Percentiles rank a stretch among this genome's conserved stretches.
phyloP scores from a whole-genome alignment of 371 early-diverging fungal species.

The Parasitella parasitica region DNA sequence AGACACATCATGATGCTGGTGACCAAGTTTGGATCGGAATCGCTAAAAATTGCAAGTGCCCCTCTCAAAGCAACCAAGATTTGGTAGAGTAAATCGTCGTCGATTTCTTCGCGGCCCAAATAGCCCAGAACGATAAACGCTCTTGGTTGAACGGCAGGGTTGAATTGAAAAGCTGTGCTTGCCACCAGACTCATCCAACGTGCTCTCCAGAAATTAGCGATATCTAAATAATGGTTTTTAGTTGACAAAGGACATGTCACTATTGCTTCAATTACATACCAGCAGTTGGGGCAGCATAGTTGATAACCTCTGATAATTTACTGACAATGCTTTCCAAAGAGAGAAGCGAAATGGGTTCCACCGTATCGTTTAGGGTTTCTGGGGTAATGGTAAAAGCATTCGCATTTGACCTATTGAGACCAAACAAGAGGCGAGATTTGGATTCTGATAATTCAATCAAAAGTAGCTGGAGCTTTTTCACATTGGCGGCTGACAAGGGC shows the following conservation, averaged over 20 bases:
- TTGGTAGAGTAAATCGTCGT: constrained; percentile 86
- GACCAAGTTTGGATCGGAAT: constrained; percentile 69
- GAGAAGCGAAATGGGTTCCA: constrained; percentile 63
- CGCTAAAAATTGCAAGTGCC: constrained; percentile 76
- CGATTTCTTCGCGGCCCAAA: constrained; percentile 79
- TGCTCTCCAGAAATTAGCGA: constrained; percentile 77
- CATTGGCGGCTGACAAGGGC: constrained; percentile 53
- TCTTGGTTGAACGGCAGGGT: constrained; percentile 89
- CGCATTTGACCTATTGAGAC: constrained; percentile 61
- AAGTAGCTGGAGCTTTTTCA: constrained; percentile 52
- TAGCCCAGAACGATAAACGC: constrained; percentile 88
- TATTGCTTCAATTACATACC: constrained; percentile 55
- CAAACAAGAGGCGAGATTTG: constrained; percentile 76
- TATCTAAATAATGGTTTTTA: constrained; percentile 44
- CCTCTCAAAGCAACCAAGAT: constrained; percentile 80
- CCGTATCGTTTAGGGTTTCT: constrained; percentile 61
- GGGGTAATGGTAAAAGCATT: constrained; percentile 64
- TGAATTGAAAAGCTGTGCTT: constrained; percentile 87
- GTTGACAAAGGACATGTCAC: not conserved
- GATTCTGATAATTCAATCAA: constrained; percentile 69
- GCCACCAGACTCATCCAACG: constrained; percentile 91
- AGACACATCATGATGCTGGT: constrained; percentile 82
- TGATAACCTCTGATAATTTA: constrained; percentile 72
- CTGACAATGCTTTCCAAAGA: constrained; percentile 78
- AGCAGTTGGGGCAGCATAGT: constrained; percentile 66